phyloP scores from a whole-genome alignment of 2,329 filamentous ascomycete species.

The Diaporthe batatas region DNA sequence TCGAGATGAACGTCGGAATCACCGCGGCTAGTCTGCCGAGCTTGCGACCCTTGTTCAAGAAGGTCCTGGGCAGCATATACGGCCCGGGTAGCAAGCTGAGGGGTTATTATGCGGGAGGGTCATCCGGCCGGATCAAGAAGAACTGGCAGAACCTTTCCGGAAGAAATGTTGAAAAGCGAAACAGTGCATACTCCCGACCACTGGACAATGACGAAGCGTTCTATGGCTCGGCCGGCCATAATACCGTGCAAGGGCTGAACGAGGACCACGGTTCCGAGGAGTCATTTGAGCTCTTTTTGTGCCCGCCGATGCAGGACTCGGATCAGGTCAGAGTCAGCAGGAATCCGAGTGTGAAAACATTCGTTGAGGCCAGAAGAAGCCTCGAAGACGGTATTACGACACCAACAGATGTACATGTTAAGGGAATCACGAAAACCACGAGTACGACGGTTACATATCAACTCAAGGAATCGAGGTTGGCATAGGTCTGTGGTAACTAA shows the following conservation, averaged over 20 bases:
- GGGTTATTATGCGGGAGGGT: slow-evolving; percentile 2
- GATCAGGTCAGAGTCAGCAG: not conserved
- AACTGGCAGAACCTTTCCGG: slow-evolving; percentile 17
- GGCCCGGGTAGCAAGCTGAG: not conserved
- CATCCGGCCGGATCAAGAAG: not conserved
- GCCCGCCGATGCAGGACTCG: not conserved
- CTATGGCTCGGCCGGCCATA: slow-evolving; percentile 16
- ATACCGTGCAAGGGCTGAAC: not conserved
- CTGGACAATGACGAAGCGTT: not conserved
- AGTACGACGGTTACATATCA: slow-evolving; percentile 20
- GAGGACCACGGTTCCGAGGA: not conserved
- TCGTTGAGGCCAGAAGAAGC: slow-evolving; percentile 18
- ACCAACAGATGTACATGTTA: not conserved
- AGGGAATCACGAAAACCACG: slow-evolving; percentile 24
- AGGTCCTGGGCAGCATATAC: slow-evolving; percentile 28
- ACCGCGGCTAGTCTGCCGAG: slow-evolving; percentile 49
- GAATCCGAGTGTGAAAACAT: slow-evolving; percentile 2
- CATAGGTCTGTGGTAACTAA: not conserved
- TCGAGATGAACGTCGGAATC: slow-evolving; percentile 49
- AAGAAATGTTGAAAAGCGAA: not conserved
- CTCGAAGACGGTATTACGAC: not conserved
- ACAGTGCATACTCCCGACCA: not conserved
- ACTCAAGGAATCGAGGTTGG: not conserved
- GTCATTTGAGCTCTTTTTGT: slow-evolving; percentile 15
- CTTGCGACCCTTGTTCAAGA: slow-evolving; percentile 48